These are phyloP conservation scores for Hippophae tibetana DNA, from an alignment of 306 rosid species.

Conservation along the genomic window DNA sequence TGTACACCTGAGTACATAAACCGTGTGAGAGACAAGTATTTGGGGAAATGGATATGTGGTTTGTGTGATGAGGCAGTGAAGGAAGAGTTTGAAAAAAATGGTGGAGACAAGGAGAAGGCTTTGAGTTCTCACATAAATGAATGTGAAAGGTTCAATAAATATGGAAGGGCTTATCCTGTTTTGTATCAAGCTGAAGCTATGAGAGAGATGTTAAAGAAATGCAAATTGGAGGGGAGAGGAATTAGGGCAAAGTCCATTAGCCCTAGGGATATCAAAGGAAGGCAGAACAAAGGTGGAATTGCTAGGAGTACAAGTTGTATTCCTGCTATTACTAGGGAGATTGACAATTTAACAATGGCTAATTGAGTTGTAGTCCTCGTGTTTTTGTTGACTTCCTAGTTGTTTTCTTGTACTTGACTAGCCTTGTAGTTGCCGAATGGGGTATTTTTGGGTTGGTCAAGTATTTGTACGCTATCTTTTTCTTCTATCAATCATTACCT, in stretches of 20 bases:
- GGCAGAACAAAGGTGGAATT: conserved; percentile 45
- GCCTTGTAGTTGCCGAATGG: too few relatives aligned
- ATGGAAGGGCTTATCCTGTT: conserved; percentile 77
- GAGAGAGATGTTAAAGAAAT: conserved; percentile 85
- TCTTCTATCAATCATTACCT: too few relatives aligned
- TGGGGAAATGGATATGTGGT: conserved; percentile 78
- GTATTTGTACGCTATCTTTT: too few relatives aligned
- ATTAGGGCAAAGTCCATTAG: conserved; percentile 68
- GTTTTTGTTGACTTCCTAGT: too few relatives aligned
- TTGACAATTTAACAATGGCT: conserved; percentile 40
- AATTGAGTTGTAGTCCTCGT: conserved; percentile 9
- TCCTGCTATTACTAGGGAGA: conserved; percentile 66
- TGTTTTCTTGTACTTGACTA: too few relatives aligned
- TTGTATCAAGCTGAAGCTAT: conserved; percentile 80
- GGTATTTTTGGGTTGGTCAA: too few relatives aligned
- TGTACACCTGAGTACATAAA: conserved; percentile 80
- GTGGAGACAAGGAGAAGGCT: conserved; percentile 69
- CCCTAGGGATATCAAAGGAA: conserved; percentile 54
- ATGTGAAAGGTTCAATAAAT: conserved; percentile 74
- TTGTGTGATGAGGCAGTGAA: conserved; percentile 83
- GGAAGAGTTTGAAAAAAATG: conserved; percentile 70
- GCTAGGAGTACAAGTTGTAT: conserved; percentile 88
- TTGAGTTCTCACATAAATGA: conserved; percentile 63
- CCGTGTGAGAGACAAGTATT: conserved; percentile 47
- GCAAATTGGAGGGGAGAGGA: conserved; percentile 40